Evolutionary conservation across 2,329 filamentous ascomycete genomes (phyloP).

Genomic region (Colletotrichum simmondsii): DNA sequence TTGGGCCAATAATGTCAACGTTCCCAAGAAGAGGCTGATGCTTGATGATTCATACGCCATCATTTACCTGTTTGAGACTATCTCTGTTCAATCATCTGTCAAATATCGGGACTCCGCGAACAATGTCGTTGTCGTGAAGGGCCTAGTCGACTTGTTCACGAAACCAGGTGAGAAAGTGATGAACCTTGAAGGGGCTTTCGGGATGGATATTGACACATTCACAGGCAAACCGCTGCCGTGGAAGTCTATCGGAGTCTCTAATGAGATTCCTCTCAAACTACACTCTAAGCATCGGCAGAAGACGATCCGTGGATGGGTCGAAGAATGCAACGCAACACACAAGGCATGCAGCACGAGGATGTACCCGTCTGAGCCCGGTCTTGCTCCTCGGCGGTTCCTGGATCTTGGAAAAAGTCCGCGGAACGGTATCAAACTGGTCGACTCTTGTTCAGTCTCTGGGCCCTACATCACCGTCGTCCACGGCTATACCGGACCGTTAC

Average conservation of each 20-base stretch:
- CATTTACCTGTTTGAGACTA: neutral
- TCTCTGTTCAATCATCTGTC: neutral
- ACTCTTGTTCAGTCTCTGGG: neutral
- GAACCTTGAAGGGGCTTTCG: neutral
- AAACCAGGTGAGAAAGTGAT: conserved; percentile 5
- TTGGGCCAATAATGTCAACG: neutral
- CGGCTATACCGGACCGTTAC: neutral
- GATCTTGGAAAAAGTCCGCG: conserved; percentile 6
- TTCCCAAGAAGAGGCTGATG: neutral
- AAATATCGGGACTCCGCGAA: neutral
- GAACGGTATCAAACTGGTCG: conserved; percentile 15
- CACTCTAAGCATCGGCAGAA: conserved; percentile 3
- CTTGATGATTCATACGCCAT: neutral
- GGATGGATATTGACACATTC: neutral
- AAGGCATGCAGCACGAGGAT: neutral
- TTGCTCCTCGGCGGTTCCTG: neutral
- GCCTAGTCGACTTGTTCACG: conserved; percentile 3
- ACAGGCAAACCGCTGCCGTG: conserved; percentile 10
- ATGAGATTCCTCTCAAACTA: neutral
- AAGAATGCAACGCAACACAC: neutral
- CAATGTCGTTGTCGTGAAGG: too few species aligned
- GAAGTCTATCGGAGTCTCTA: neutral
- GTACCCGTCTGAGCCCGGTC: neutral
- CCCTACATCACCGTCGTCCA: conserved; percentile 7
- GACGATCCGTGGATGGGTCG: conserved; percentile 2